A percentile compares a stretch with the other conserved stretches of the same genome.
Evolutionary conservation across 805 yeast genomes (phyloP).

Genomic region (Cyberlindnera maritima): DNA sequence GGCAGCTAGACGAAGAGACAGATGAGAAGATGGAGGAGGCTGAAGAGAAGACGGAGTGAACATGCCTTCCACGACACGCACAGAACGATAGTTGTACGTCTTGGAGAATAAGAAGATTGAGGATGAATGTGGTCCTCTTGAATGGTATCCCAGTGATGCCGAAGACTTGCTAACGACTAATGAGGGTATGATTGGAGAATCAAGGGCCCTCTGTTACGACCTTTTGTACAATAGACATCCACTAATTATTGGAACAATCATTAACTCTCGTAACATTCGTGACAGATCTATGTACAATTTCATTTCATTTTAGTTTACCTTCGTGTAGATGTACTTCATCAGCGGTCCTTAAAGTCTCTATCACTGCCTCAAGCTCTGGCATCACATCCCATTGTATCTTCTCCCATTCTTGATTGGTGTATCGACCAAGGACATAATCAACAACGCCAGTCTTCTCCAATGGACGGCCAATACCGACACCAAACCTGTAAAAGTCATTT

Average conservation of each 20-base stretch:
- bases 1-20: constrained; percentile 17
- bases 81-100: too few relatives aligned
- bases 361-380: constrained; percentile 36
- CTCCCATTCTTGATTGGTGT: constrained; percentile 42
- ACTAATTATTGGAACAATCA: not conserved
- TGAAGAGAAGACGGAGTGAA: not conserved
- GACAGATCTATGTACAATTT: not conserved
- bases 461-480: constrained; percentile 79
- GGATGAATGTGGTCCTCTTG: too few relatives aligned
- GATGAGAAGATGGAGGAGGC: not conserved
- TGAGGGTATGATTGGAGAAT: not conserved
- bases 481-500: constrained; percentile 56
- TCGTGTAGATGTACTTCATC: not conserved
- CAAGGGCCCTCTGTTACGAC: not conserved
- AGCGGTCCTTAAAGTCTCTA: constrained; percentile 29
- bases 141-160: too few relatives aligned
- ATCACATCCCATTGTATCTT: constrained; percentile 39
- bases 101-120: too few relatives aligned
- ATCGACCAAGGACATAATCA: constrained; percentile 59
- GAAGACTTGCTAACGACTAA: not conserved
- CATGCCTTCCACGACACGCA: too few relatives aligned
- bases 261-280: not conserved
- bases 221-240: not conserved
- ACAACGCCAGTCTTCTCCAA: constrained; percentile 43
- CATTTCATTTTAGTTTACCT: not conserved